Base-by-base conservation (phyloP, 768 basidiomycete species). In the Termitomyces sp. region DNA sequence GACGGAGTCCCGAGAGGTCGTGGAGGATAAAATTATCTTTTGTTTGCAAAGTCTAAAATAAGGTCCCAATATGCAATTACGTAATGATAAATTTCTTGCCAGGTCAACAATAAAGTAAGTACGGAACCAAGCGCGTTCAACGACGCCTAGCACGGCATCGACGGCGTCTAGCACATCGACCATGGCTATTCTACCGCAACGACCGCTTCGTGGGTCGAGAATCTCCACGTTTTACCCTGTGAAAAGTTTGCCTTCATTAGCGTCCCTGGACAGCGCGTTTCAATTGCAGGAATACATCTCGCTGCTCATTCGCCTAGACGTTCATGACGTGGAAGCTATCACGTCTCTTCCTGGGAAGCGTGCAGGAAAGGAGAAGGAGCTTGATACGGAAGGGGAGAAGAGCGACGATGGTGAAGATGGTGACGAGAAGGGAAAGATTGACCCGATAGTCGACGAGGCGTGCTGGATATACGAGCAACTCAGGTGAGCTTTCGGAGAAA, bases 251-350 rank as follows among this genome's bases (percentile, higher is more conserved):
- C 89, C 90, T 0, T 80, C 86, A 0, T 79, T 90, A 31, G 76
- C 89, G 0, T 82, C 86, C 1, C 76, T 96, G 31, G 89, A 95
- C 73, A 95, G 92, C 69, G 92, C 94, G 0, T 97, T 96, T 68
- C 93, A 96, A 67, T 81, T 96, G 7, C 93, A 96, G 65, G 96
- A 98, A 67, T 96, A 94, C 73, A 91, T 98, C 44, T 88, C 93
- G 1, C 77, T 92, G 31, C 83, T 96, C 61, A 90, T 96, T 57
- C 84, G 89, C 16, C 77, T 83, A 27, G 87, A 98, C 73, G 89
- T 93, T 0, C 92, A 95, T 72, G 90, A 97, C 68, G 89, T 98
- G 19, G 83, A 91, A 40, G 70, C 81, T 7, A 89, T 98, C 41
- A 85, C 94, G 0, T 78, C 86, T 32, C 72, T 96, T 0, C 95